phyloP scores from a whole-genome alignment of 1,139 yeast genomes.

The Blastobotrys illinoisensis region DNA sequence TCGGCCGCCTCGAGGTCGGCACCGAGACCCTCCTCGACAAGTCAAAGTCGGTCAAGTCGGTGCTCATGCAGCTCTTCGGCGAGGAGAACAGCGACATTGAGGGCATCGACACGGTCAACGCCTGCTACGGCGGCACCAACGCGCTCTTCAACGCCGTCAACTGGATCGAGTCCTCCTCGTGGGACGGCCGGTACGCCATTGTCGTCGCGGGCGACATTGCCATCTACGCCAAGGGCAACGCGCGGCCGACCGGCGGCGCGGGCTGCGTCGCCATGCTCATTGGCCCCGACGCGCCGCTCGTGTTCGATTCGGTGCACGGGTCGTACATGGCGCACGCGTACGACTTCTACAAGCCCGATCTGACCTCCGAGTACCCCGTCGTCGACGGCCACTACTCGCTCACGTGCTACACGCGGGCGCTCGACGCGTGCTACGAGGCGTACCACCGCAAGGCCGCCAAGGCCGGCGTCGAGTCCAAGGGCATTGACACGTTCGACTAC shows the following conservation, averaged over 20 bases:
- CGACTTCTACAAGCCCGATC: slow-evolving; percentile 97
- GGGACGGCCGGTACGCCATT: slow-evolving; percentile 99
- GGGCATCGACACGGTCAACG: slow-evolving; percentile 94
- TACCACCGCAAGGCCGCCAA: slow-evolving; percentile 77
- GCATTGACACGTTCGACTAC: slow-evolving; percentile 74
- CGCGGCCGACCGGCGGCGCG: slow-evolving; percentile 99
- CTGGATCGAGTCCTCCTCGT: slow-evolving; percentile 93
- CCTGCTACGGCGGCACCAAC: slow-evolving; percentile 98
- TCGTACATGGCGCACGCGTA: slow-evolving; percentile 93
- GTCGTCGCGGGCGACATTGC: slow-evolving; percentile 98
- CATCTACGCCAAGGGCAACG: slow-evolving; percentile 93
- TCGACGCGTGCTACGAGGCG: slow-evolving; percentile 77
- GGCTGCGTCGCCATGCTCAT: slow-evolving; percentile 93
- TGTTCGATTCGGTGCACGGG: slow-evolving; percentile 83
- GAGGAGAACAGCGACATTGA: slow-evolving; percentile 79
- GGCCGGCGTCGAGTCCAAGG: slow-evolving; percentile 36
- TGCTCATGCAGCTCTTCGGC: slow-evolving; percentile 89
- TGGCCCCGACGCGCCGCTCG: slow-evolving; percentile 98
- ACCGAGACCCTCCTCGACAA: slow-evolving; percentile 96
- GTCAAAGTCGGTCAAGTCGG: slow-evolving; percentile 94
- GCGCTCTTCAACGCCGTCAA: slow-evolving; percentile 90
- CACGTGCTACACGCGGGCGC: slow-evolving; percentile 88
- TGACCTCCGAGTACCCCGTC: slow-evolving; percentile 92
- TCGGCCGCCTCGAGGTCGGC: slow-evolving; percentile 98
- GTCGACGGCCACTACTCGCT: slow-evolving; percentile 97